These are phyloP conservation scores for Stephanodiscus triporus DNA, from an alignment of 108 stramenopile species.

Conservation along the genomic window DNA sequence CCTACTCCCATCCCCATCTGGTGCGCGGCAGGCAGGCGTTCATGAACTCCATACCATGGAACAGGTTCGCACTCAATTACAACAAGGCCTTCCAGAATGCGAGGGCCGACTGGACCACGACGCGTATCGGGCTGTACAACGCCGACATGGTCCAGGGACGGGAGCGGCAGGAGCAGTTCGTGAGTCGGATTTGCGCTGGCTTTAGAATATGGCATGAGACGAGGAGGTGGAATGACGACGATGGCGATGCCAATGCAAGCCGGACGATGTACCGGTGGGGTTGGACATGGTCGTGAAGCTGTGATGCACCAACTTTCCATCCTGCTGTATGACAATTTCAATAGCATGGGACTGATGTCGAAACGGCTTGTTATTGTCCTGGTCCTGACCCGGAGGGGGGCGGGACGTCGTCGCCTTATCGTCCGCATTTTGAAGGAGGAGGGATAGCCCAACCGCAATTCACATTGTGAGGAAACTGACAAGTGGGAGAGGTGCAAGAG, in stretches of 20 bases:
- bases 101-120: conserved; percentile 35
- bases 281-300: conserved; percentile 55
- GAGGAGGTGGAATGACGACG: too few relatives aligned
- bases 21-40: conserved; percentile 22
- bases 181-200: too few relatives aligned
- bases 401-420: neutral
- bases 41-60: conserved; percentile 35
- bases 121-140: conserved; percentile 15
- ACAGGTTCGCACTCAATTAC: conserved; percentile 35
- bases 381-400: conserved; percentile 36
- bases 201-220: conserved; percentile 14
- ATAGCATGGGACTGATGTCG: conserved; percentile 75
- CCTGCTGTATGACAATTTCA: conserved; percentile 78
- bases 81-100: too few relatives aligned
- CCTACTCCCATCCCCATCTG: too few relatives aligned
- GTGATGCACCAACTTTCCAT: too few relatives aligned
- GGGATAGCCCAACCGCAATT: neutral
- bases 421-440: neutral
- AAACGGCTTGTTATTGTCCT: conserved; percentile 67
- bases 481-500: too few relatives aligned
- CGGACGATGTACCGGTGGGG: conserved; percentile 38
- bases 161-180: too few relatives aligned
- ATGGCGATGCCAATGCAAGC: too few relatives aligned
- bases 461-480: too few relatives aligned
- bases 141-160: too few relatives aligned